Percentiles rank a stretch among this genome's conserved stretches.
These are phyloP conservation scores for Podaxis rugospora DNA, from an alignment of 768 basidiomycete genomes.

Conservation along the genomic window DNA sequence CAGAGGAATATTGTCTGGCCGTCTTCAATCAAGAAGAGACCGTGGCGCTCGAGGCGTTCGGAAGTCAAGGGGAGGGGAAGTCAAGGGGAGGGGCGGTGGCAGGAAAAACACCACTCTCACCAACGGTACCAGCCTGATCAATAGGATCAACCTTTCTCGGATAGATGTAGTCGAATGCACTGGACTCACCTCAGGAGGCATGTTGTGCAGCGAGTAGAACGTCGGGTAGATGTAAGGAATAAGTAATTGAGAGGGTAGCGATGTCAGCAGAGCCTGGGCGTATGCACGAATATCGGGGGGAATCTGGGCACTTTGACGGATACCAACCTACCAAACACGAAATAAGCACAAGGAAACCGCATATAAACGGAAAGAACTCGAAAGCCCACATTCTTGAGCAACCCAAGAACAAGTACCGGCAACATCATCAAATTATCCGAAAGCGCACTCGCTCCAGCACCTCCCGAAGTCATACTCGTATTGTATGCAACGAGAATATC, in stretches of 20 bases:
- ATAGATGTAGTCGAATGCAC: not conserved
- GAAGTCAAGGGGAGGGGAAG: conserved; percentile 89
- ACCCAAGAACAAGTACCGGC: conserved; percentile 82
- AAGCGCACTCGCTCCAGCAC: conserved; percentile 90
- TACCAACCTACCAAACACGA: conserved; percentile 61
- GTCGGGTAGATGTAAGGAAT: conserved; percentile 93
- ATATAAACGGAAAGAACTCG: not conserved
- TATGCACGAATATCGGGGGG: conserved; percentile 96
- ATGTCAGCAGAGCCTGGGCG: conserved; percentile 87
- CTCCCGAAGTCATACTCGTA: conserved; percentile 92
- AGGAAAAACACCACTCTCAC: conserved; percentile 79
- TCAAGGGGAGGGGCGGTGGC: conserved; percentile 84
- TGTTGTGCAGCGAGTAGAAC: conserved; percentile 95
- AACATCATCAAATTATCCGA: conserved; percentile 94
- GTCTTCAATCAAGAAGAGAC: conserved; percentile 95
- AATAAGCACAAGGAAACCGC: not conserved
- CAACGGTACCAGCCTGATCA: conserved; percentile 80
- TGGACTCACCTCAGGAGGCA: conserved; percentile 77
- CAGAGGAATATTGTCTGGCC: conserved; percentile 97
- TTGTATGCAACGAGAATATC: conserved; percentile 89
- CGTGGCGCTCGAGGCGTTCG: conserved; percentile 93
- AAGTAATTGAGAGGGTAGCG: conserved; percentile 85
- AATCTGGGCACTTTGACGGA: conserved; percentile 95
- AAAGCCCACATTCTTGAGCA: conserved; percentile 84
- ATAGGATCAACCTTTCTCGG: conserved; percentile 10